These are phyloP conservation scores for Moricandia moricandioides DNA, from an alignment of 345 rosid genomes.

Conservation along the genomic window DNA sequence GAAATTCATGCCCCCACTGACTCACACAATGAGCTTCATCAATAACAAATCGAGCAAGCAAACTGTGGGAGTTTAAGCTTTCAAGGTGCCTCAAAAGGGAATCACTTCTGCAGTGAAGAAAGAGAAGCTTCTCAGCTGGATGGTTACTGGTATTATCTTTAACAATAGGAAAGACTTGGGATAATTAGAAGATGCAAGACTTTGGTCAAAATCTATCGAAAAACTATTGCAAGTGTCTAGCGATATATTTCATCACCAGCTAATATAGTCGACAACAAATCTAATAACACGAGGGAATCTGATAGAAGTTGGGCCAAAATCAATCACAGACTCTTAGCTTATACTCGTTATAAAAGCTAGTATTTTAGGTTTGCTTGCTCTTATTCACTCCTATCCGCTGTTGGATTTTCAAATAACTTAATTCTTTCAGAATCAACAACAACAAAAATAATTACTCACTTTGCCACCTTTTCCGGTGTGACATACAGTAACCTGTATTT, in stretches of 20 bases:
- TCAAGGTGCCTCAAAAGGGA: conserved; percentile 81
- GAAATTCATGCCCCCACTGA: conserved; percentile 99
- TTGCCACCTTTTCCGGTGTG: conserved; percentile 98
- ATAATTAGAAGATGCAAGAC: not conserved
- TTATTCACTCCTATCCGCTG: not conserved
- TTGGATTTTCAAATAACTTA: not conserved
- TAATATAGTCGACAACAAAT: not conserved
- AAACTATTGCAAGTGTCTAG: not conserved
- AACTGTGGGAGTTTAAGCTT: conserved; percentile 64
- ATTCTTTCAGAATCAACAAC: not conserved
- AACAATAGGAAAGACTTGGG: not conserved
- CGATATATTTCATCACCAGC: not conserved
- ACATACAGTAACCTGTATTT: conserved; percentile 87
- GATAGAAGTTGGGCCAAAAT: not conserved
- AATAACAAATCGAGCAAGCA: conserved; percentile 95
- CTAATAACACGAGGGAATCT: not conserved
- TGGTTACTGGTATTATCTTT: conserved; percentile 6
- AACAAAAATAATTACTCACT: conserved; percentile 53
- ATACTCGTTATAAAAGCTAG: not conserved
- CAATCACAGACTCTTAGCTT: not conserved
- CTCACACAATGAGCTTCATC: conserved; percentile 99
- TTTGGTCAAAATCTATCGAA: not conserved
- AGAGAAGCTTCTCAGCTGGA: conserved; percentile 20
- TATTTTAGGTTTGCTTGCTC: not conserved
- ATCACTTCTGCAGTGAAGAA: conserved; percentile 71